A percentile compares a stretch with the other conserved stretches of the same genome.
phyloP scores from a whole-genome alignment of 163 green algal species.

The Scenedesmus sp. region DNA sequence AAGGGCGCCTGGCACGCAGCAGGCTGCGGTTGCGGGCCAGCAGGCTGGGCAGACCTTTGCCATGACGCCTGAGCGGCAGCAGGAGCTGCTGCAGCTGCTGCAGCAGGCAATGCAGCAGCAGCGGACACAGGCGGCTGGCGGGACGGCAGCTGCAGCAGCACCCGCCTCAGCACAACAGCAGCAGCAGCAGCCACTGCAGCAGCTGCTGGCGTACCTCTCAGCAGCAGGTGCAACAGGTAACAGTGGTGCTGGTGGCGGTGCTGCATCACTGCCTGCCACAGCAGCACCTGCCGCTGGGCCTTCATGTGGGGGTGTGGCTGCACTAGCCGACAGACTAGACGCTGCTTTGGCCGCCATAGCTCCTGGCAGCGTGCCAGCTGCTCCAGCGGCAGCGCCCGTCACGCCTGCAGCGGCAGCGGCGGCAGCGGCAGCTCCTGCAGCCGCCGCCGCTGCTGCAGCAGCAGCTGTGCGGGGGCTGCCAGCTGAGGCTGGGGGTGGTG shows the following conservation, averaged over 20 bases:
- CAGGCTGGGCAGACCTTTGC: neutral
- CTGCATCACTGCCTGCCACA: neutral
- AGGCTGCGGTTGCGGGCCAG: neutral
- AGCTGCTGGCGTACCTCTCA: neutral
- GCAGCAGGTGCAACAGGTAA: neutral
- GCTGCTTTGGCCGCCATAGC: neutral
- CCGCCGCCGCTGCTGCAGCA: neutral
- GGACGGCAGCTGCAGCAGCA: neutral
- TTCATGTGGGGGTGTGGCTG: neutral
- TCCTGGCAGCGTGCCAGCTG: neutral
- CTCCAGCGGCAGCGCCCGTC: neutral
- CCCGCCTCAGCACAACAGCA: neutral
- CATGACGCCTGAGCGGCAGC: neutral
- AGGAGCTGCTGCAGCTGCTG: slow-evolving; percentile 4
- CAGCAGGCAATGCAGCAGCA: slow-evolving; percentile 5
- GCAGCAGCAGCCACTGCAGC: neutral
- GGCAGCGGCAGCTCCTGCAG: neutral
- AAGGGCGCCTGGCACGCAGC: neutral
- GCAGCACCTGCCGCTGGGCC: neutral
- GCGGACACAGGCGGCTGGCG: neutral
- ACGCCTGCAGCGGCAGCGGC: neutral
- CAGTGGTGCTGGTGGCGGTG: neutral
- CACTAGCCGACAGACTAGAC: neutral
- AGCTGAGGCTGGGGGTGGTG: neutral
- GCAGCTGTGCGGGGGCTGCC: neutral